Evolutionary conservation across 441 rosid genomes (phyloP), one percentile per base, ranked within the genome.

Genomic region (Breynia disticha): DNA sequence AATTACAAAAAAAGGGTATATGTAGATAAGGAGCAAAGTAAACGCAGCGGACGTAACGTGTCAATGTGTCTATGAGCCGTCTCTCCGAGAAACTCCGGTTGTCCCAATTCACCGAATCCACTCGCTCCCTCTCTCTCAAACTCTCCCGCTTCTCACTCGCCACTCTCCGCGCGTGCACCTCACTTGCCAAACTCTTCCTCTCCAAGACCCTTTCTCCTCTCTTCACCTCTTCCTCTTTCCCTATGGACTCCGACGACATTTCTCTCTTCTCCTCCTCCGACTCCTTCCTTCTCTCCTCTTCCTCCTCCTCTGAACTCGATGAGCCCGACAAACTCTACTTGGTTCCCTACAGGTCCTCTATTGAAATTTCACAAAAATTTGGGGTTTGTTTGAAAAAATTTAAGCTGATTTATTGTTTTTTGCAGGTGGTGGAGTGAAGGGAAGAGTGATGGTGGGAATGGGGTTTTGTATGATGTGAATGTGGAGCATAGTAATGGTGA

Each of bases 341-440:
- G 44, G 44, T 41, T 41, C 44, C 44, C 44, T 41, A 3, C n/a
- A 41, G 44, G 44, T 41, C 9, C 10, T 28, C 3, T 41, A 13
- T 4, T 41, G 13, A 11, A 9, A 9, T 41, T 41, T 41, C 9
- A 9, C 6, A 1, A 3, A 41, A 41, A 41, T 13, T 41, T 15
- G n/a, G 44, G 44, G 44, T 41, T 41, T 41, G 44, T 3, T 9
- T 4, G 44, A 3, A 41, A 11, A 41, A 9, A 2, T 41, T 41
- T 41, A 9, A 9, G 9, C 44, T 15, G n/a, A 41, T 1, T 41
- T 41, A 9, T 41, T 39, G 13, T 11, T 11, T 9, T 16, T 52
- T 50, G 56, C 70, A 83, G 86, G 72, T 83, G 86, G 86, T 80
- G 81, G 90, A 69, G 59, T 42, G 74, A 72, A 41, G 13, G 49